phyloP scores from a whole-genome alignment of 2,329 filamentous ascomycete genomes.

The Tolypocladium ovalisporum region DNA sequence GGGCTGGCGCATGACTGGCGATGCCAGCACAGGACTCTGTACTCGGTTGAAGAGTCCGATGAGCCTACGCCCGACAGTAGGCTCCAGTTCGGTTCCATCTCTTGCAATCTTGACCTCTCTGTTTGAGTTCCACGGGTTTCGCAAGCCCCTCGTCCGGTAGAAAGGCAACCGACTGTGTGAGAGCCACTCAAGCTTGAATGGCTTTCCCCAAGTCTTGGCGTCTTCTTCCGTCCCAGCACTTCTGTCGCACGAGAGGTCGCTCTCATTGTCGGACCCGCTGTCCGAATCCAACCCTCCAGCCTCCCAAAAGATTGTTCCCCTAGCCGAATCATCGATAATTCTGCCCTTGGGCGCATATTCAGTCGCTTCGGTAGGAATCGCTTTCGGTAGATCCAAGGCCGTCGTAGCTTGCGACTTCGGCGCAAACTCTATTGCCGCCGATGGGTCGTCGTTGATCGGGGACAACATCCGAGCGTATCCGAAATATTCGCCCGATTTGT shows the following conservation, averaged over 20 bases:
- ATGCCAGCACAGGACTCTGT: conserved; percentile 25
- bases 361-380: conserved; percentile 69
- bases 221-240: conserved; percentile 32
- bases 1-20: conserved; percentile 18
- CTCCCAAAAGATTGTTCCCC: conserved; percentile 98
- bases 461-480: conserved; percentile 89
- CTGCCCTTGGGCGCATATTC: conserved; percentile 68
- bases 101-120: conserved; percentile 92
- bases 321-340: conserved; percentile 84
- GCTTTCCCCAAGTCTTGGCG: conserved; percentile 72
- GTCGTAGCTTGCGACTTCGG: conserved; percentile 49
- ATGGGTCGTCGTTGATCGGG: conserved; percentile 66
- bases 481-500: conserved; percentile 95
- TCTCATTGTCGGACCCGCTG: conserved; percentile 33
- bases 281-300: conserved; percentile 50
- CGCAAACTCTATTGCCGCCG: conserved; percentile 57
- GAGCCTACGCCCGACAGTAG: conserved; percentile 64
- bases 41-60: conserved; percentile 65
- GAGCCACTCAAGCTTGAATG: conserved; percentile 84
- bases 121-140: conserved; percentile 93
- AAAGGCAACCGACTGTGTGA: conserved; percentile 78
- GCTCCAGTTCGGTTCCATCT: conserved; percentile 88
- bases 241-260: conserved; percentile 24
- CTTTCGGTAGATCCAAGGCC: conserved; percentile 60
- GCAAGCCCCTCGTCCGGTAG: conserved; percentile 73